Evolutionary conservation across 2,329 filamentous ascomycete genomes (phyloP), one percentile per base, ranked within the genome.

Genomic region (Fusarium tricinctum): DNA sequence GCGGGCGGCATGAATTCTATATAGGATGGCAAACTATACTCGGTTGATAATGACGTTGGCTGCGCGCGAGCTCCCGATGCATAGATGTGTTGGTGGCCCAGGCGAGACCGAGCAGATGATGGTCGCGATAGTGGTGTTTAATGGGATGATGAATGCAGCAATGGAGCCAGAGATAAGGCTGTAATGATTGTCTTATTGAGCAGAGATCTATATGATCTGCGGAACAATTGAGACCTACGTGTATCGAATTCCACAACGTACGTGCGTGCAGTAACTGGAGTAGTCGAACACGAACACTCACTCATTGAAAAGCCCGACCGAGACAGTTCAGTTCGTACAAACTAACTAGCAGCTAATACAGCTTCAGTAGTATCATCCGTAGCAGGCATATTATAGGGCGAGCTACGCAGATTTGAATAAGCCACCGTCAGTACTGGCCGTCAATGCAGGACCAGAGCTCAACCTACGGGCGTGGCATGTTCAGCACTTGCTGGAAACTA

Each of bases 21-120:
- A 48, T 28, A 39, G 23, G 28, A 48, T n/a, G 14, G 15, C 30
- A 28, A 35, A 54, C 49, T 63, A 43, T 49, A 66, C 50, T 62
- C 14, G 44, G 53, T 35, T 26, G 38, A 60, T 33, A 51, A 56
- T 57, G 66, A 59, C 58, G 58, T 65, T 15, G 47, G 22, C 44
- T 33, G 30, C 30, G 30, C 30, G 23, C 28, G 33, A 19, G 20
- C 15, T 15, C 17, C 30, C 44, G 22, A 40, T 49, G 63, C 58
- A 52, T 55, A 54, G 63, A 45, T 35, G 26, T 45, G 20, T 28
- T 17, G 50, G 40, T 47, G 50, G 47, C 46, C 61, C n/a, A 61
- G 50, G 60, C 52, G 50, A 47, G 55, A 42, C n/a, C 38, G 23
- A 20, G 8, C n/a, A 48, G 22, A 28, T 23, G 22, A 28, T 23